phyloP scores from a whole-genome alignment of 345 rosid genomes.

The Lepidium aucheri region DNA sequence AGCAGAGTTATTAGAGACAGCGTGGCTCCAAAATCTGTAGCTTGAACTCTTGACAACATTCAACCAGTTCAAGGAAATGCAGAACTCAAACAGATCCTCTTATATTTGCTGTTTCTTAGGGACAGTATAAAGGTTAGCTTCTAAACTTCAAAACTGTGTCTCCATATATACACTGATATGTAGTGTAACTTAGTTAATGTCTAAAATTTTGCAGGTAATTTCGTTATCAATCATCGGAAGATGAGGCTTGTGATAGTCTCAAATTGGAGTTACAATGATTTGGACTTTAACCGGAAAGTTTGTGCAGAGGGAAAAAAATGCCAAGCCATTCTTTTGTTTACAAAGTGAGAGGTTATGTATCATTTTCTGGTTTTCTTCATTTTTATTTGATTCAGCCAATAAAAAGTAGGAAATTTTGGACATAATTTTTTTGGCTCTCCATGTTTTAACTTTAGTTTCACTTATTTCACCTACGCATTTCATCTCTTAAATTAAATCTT shows the following conservation, averaged over 20 bases:
- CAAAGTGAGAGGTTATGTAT: conserved; percentile 20
- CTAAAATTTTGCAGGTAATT: conserved; percentile 7
- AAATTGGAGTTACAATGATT: conserved; percentile 3
- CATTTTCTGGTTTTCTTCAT: conserved; percentile 2
- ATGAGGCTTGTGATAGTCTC: conserved; percentile 21
- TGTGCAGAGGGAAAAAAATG: conserved; percentile 9
- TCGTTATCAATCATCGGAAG: conserved; percentile 6
- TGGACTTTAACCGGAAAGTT: conserved; percentile 9
- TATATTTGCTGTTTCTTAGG: conserved; percentile 14
- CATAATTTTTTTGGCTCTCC: conserved; percentile 2
- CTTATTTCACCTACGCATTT: background rate
- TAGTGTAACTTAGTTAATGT: background rate
- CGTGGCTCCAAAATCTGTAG: conserved; percentile 53
- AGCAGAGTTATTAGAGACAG: conserved; percentile 79
- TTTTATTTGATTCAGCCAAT: conserved; percentile 22
- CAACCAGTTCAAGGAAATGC: background rate
- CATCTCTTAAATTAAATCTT: background rate
- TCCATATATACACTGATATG: background rate
- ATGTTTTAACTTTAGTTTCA: conserved; percentile 6
- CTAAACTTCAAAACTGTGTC: background rate
- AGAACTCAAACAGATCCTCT: conserved; percentile 6
- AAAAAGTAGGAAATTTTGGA: conserved; percentile 31
- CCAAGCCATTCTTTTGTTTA: conserved; percentile 13
- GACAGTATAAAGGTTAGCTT: conserved; percentile 22
- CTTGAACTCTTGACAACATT: conserved; percentile 7